Evolutionary conservation across 2,329 filamentous ascomycete species (phyloP), one percentile per base, ranked within the genome.

Genomic region (Xylariaceae sp.): DNA sequence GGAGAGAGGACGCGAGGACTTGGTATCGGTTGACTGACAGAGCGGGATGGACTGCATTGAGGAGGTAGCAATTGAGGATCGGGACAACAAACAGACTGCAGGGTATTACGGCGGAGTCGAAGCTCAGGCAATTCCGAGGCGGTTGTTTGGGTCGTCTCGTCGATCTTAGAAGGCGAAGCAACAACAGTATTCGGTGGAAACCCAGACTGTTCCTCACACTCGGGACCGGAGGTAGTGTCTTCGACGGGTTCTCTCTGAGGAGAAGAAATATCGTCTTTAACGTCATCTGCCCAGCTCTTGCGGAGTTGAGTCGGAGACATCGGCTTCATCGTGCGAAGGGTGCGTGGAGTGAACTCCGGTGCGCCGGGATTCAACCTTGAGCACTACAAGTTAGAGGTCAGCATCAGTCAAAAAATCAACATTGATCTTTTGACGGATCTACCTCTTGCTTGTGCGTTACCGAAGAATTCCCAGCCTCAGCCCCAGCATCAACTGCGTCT

Each of bases 361-460:
- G 82, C 82, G 65, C 77, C 74, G 37, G 82, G 82, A 71, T 85
- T 84, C 66, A 84, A 72, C 67, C 75, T 81, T 62, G 76, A 79
- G 71, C 74, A 78, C 80, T 83, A 72, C 58, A 65, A 73, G 68
- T 60, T 51, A 72, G 68, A 72, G 70, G 72, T 79, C 72, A 78
- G 76, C 74, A 73, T 76, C 73, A 73, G 72, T 74, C 73, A 74
- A 73, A 68, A 73, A 73, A 72, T 72, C 70, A 74, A 62, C 66
- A 66, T 67, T 70, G 71, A 73, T 73, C 69, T 70, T 75, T 71
- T 62, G 71, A 70, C 70, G 66, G 68, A 70, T 77, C 74, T 80
- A 82, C 81, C 78, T 82, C 80, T 77, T 77, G 79, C 68, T 73
- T 73, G 65, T 75, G 72, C 50, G 68, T 72, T 49, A 73, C 68